Evolutionary conservation across 2,329 filamentous ascomycete species (phyloP), one percentile per base, ranked within the genome.

Genomic region (Rhynchosporium secalis): DNA sequence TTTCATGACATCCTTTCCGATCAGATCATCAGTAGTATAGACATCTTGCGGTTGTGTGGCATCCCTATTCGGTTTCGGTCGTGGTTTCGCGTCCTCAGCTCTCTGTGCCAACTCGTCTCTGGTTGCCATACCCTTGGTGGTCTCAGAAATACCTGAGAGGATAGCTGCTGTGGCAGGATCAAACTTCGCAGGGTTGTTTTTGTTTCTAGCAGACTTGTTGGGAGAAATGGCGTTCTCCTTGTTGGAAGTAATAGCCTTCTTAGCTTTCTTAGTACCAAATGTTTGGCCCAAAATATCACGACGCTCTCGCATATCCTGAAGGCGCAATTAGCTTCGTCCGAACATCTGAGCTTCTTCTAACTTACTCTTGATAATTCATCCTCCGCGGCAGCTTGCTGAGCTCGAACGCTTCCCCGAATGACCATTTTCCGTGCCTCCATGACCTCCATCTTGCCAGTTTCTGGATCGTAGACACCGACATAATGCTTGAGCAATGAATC

Each of bases 221-320:
- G 73, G 72, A 8, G 69, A 67, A 41, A 94, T 91, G 20, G 89
- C 88, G 72, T 93, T 92, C 70, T 90, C 82, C 2, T 86, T 86
- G 66, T 84, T 81, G 61, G 87, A 83, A 33, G 82, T 80, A 68
- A 95, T 86, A 1, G 86, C 88, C 77, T 93, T 94, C 80, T 87
- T 89, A 28, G 91, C 89, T 77, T 93, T 94, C 79, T 91, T 92
- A 31, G 90, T 94, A 74, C 91, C 91, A 71, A 96, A 96, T 38
- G 88, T 86, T 70, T 90, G 83, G 46, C 89, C 90, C 12, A 96
- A 85, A 2, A 87, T 84, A 69, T 86, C 87, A 69, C 84, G 85
- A 72, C 84, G 83, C 33, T 88, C 83, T 70, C 82, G 78, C 71
- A 82, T 83, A 49, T 78, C 83, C 85, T 87, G 69, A 20, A 62